A percentile compares a stretch with the other conserved stretches of the same genome.
phyloP scores from a whole-genome alignment of 768 basidiomycete genomes.

The Epithele typhae region DNA sequence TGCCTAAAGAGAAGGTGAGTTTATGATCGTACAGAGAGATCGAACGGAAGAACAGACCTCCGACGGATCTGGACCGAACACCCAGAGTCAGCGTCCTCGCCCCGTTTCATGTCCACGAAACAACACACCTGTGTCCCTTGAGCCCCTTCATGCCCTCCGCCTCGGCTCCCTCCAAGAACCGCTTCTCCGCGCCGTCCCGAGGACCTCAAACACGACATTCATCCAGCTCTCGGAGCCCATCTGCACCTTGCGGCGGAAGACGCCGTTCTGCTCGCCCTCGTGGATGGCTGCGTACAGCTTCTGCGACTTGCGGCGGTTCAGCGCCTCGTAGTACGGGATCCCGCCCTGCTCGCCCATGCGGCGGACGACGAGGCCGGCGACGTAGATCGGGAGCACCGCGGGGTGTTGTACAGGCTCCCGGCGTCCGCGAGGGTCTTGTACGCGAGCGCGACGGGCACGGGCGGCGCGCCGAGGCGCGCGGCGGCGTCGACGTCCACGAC shows the following conservation, averaged over 20 bases:
- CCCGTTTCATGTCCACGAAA: no score
- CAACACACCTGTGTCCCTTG: conserved; percentile 87
- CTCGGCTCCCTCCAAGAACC: conserved; percentile 81
- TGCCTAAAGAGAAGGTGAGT: conserved; percentile 31
- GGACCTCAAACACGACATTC: conserved; percentile 86
- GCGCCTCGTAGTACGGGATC: conserved; percentile 54
- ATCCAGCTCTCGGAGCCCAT: conserved; percentile 85
- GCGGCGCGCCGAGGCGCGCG: conserved; percentile 61
- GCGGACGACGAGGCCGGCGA: conserved; percentile 79
- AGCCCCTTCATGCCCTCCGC: conserved; percentile 75
- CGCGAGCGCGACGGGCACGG: conserved; percentile 73
- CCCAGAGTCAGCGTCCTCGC: no score
- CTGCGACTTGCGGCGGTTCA: conserved; percentile 69
- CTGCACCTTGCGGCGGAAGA: conserved; percentile 69
- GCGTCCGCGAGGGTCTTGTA: conserved; percentile 81
- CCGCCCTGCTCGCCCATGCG: conserved; percentile 65
- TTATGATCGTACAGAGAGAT: no score
- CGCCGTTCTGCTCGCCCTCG: conserved; percentile 65
- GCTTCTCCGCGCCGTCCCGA: conserved; percentile 69
- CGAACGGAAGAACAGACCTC: conserved; percentile 26
- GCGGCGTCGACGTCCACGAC: conserved; percentile 86
- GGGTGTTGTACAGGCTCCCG: conserved; percentile 87
- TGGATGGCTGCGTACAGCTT: conserved; percentile 72
- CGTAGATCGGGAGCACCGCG: conserved; percentile 88
- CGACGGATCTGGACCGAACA: conserved; percentile 39